phyloP scores from a whole-genome alignment of 768 basidiomycete species.

The Melanogaster broomeanus region DNA sequence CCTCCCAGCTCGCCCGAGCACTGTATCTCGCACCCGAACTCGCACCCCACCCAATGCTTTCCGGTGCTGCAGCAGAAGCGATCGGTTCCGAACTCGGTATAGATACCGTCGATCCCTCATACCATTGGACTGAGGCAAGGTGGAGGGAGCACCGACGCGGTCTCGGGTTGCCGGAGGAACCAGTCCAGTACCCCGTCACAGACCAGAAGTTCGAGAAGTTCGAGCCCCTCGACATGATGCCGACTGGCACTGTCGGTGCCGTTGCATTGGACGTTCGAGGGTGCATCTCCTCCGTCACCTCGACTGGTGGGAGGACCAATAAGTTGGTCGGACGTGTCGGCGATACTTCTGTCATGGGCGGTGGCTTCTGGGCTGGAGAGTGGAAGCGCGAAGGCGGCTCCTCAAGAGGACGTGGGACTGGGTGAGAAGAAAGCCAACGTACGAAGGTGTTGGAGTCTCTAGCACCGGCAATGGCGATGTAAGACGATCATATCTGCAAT shows the following conservation, averaged over 20 bases:
- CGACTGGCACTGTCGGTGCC: constrained; percentile 83
- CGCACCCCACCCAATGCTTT: constrained; percentile 72
- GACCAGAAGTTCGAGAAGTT: too few relatives aligned
- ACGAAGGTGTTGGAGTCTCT: constrained; percentile 67
- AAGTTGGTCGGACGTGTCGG: constrained; percentile 84
- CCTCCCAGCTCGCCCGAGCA: constrained; percentile 66
- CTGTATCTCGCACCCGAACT: constrained; percentile 67
- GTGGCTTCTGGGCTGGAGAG: constrained; percentile 85
- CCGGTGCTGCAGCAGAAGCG: constrained; percentile 62
- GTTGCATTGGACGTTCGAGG: constrained; percentile 77
- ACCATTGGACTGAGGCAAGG: constrained; percentile 73
- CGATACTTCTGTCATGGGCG: constrained; percentile 77
- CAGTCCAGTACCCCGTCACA: too few relatives aligned
- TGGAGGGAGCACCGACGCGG: constrained; percentile 80
- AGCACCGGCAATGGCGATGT: constrained; percentile 89
- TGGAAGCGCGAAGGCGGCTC: constrained; percentile 48
- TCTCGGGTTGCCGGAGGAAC: constrained; percentile 72
- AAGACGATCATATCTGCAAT: constrained; percentile 22
- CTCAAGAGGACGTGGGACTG: constrained; percentile 42
- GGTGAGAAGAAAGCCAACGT: constrained; percentile 33
- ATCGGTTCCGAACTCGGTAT: constrained; percentile 58
- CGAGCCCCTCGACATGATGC: constrained; percentile 53
- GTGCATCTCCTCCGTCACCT: constrained; percentile 72
- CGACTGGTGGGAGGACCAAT: constrained; percentile 82
- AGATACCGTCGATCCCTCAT: constrained; percentile 67